phyloP scores from a whole-genome alignment of 768 basidiomycete species.

The Pholiota molesta region DNA sequence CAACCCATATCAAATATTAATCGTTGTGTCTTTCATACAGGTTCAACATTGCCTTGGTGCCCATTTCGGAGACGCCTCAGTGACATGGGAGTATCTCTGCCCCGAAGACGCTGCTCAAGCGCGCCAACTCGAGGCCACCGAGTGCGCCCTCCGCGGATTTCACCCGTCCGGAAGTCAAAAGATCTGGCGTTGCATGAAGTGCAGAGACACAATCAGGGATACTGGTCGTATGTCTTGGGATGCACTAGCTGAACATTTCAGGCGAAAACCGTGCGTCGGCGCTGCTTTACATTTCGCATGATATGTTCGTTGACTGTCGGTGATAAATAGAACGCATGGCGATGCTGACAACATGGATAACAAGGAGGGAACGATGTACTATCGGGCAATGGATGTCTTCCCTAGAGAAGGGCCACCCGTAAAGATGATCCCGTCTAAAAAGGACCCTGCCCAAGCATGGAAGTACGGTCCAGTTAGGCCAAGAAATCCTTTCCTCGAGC shows the following conservation, averaged over 20 bases:
- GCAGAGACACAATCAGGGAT: constrained; percentile 27
- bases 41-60: constrained; percentile 33
- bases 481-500: too few relatives aligned
- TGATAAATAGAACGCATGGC: constrained; percentile 12
- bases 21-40: constrained; percentile 15
- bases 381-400: constrained; percentile 14
- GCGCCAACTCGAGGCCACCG: constrained; percentile 20
- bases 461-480: too few relatives aligned
- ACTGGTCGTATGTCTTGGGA: constrained; percentile 24
- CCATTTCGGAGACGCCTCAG: constrained; percentile 31
- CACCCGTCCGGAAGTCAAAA: constrained; percentile 11
- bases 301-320: not conserved
- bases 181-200: constrained; percentile 31
- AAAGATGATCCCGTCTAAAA: constrained; percentile 9
- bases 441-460: not conserved
- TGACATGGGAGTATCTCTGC: constrained; percentile 32
- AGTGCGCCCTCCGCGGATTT: constrained; percentile 17
- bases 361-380: constrained; percentile 13
- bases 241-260: constrained; percentile 20
- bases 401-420: constrained; percentile 18
- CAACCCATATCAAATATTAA: not conserved
- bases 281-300: not conserved
- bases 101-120: constrained; percentile 27
- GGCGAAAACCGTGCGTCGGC: constrained; percentile 7
- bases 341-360: constrained; percentile 4